Base-by-base conservation (phyloP, 768 basidiomycete genomes). In the Termitomyces heimii region DNA sequence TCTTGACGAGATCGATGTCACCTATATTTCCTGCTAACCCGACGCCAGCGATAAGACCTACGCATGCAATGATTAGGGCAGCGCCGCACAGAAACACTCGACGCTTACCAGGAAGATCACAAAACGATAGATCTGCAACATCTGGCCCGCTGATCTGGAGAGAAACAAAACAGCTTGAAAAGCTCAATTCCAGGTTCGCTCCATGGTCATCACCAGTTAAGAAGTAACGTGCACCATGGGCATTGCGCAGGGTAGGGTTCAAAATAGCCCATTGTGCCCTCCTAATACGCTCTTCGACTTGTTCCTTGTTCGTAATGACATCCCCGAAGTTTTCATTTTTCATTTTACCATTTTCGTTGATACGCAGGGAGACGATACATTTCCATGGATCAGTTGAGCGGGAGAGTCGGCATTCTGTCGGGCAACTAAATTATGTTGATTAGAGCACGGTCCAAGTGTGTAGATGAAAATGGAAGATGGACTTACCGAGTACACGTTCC, bases 401-500 rank as follows among this genome's bases (percentile, higher is more conserved):
- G 0, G 79, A 73, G 0, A 85, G 72, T 12, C 79, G 76, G 60
- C 81, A 83, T 57, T 85, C 84, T 0, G 81, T 84, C 0, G 83
- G 82, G 54, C 82, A 85, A 7, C 82, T 84, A 54, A 8, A 16
- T 20, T 5, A 39, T 3, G n/a, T 31, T 10, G 22, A 43, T 22
- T 14, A 22, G 14, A 5, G 26, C 3, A 26, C 22, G 6, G 13
- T 32, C 20, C 20, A 22, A 53, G 9, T 40, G 14, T 6, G 53
- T 7, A 16, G 18, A 8, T 9, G 49, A 24, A 18, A n/a, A 29
- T 14, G 24, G 22, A 13, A 22, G 45, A 45, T 48, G 35, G 2
- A 32, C 62, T 39, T 57, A 84, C 89, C 89, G 77, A 1, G 89
- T 92, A 59, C 89, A 90, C 0, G 88, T 89, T 0, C 89, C 89